Evolutionary conservation across 176 grass and related monocot genomes (phyloP), one percentile per base, ranked within the genome.

Genomic region (Saccharum officinarum): DNA sequence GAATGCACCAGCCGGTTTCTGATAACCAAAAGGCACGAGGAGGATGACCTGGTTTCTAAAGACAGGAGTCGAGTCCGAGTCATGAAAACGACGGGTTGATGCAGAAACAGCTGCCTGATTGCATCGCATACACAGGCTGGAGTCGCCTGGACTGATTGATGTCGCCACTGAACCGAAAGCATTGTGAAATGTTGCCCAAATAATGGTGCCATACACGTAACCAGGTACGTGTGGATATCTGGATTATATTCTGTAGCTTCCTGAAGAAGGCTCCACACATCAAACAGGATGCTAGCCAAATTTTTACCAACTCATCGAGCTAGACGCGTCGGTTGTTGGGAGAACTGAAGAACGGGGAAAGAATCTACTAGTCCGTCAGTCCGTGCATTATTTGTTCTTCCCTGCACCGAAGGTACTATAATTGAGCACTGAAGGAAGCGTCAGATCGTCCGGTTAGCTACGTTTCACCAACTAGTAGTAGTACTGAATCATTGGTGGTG

Each of bases 61-160:
- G 84, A 74, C 89, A 20, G 80, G 74, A 84, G 84, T 90, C 45
- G 46, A 62, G 8, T 68, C 84, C 3, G 60, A 83, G 75, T 84
- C 75, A 87, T 60, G 75, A 80, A 67, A 26, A 26, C 14, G 75
- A 44, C 61, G 0, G 12, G 39, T 4, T 87, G 60, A 71, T 84
- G 88, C 74, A 25, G 46, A 83, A 67, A 47, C 9, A n/a, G 71
- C 5, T 18, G 67, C 59, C 73, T 71, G 79, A 39, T 73, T 86
- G 79, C 71, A 54, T 64, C 62, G 64, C 71, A 14, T 47, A 0
- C 71, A 62, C 46, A 31, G 34, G 34, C 76, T 84, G 72, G 44
- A 50, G 45, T 31, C 26, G 71, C 25, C 42, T 74, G 77, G 50
- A 18, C 18, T 66, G 85, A 79, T 49, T 63, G 84, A 80, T 42